These are phyloP conservation scores for Boletus rubropictus DNA, from an alignment of 768 basidiomycete species.

Conservation along the genomic window DNA sequence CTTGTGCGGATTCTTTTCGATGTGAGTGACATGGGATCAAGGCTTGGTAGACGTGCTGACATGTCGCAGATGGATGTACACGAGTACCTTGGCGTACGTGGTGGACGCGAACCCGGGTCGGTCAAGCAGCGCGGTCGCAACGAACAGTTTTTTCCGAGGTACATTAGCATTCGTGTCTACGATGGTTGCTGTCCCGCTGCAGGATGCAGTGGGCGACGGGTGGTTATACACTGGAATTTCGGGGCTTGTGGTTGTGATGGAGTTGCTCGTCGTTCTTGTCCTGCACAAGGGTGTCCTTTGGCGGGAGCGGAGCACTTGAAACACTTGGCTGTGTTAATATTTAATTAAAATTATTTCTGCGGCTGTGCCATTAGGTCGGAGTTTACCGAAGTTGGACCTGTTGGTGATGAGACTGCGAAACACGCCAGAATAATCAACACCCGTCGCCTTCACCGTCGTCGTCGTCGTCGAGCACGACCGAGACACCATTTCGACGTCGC, in stretches of 20 bases:
- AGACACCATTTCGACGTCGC: constrained; percentile 9
- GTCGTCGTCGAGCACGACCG: constrained; percentile 13
- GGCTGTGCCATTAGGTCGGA: constrained; percentile 18
- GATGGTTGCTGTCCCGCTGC: constrained; percentile 70
- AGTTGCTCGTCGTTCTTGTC: constrained; percentile 55
- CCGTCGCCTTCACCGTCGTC: constrained; percentile 3
- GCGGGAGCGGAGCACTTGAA: constrained; percentile 40
- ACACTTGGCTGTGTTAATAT: neutral
- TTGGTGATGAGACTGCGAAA: constrained; percentile 22
- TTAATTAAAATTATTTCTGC: constrained; percentile 9
- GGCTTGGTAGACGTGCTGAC: neutral
- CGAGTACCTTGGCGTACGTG: constrained; percentile 73
- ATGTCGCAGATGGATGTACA: constrained; percentile 48
- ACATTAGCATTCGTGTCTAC: constrained; percentile 59
- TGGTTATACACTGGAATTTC: constrained; percentile 69
- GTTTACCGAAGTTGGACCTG: constrained; percentile 20
- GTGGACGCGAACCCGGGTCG: constrained; percentile 84
- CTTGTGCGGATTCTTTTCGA: constrained; percentile 63
- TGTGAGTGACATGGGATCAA: constrained; percentile 41
- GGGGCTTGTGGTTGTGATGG: constrained; percentile 47
- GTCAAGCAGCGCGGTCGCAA: constrained; percentile 67
- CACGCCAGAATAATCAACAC: constrained; percentile 23
- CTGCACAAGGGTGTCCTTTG: constrained; percentile 53
- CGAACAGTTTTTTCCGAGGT: constrained; percentile 75
- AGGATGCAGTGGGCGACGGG: constrained; percentile 74